Evolutionary conservation across 179 eudicot genomes (phyloP), one percentile per base, ranked within the genome.

Genomic region (Beta corolliflora): DNA sequence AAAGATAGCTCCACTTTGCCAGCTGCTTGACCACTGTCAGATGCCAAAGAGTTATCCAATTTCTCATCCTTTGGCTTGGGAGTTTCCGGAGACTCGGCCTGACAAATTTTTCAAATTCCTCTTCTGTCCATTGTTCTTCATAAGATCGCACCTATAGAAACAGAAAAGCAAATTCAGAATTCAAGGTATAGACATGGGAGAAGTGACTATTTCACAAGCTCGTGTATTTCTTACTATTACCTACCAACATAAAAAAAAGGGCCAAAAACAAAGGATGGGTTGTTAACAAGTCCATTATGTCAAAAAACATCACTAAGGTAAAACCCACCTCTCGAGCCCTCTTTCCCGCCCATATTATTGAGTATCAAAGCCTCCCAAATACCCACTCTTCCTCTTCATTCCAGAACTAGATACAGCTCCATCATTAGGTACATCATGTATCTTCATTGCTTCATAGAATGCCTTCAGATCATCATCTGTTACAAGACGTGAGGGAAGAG

Each of bases 71-170:
- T 92, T 52, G 19, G 58, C 63, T 73, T 85, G 41, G 90, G 86
- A 63, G 90, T 86, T 56, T 88, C 93, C 73, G 95, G 92, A 45
- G 90, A 84, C 25, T 92, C 99, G 76, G 80, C 91, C 82, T 93
- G 90, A 85, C 99, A 97, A 80, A 97, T 78, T 91, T 94, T 85
- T 97, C 99, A 83, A 97, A 97, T 86, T 97, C 99, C 79, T 97
- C 99, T 80, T 97, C 99, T 5, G 97, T 93, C 98, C 93, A 94
- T 80, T 91, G 99, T 83, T 97, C 99, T 91, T 97, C 99, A 86
- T 97, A 97, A 71, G 94, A 91, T 31, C 99, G 97, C 69, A 94
- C 99, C 99, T 97, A 68, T 50, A 77, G 61, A 67, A 48, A 63
- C 23, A 83, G 25, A 61, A 50, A 83, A 8, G 46, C n/a, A 65